Percentiles rank a stretch among this genome's conserved stretches.
Evolutionary conservation across 2,329 filamentous ascomycete genomes (phyloP).

Genomic region (Trichoderma arundinaceum): DNA sequence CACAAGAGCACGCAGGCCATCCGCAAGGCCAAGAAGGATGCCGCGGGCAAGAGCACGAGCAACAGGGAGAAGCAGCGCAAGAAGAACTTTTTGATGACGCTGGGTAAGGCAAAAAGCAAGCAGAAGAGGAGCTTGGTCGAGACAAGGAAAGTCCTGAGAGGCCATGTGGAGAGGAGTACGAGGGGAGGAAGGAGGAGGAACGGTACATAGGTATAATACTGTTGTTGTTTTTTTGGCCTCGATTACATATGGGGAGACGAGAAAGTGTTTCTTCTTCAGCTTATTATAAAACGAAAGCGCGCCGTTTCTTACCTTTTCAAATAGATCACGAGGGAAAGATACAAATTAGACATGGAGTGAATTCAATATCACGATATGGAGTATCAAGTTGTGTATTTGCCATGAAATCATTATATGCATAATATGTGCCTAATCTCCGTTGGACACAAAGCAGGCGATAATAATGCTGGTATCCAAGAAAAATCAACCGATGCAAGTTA

Average conservation of each 20-base stretch:
- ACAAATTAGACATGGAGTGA: background rate
- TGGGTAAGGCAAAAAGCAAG: slow-evolving; percentile 95
- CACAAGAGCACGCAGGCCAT: slow-evolving; percentile 87
- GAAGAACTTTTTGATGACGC: slow-evolving; percentile 99
- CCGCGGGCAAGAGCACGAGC: slow-evolving; percentile 91
- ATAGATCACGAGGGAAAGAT: background rate
- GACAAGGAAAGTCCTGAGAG: slow-evolving; percentile 78
- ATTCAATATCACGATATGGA: background rate
- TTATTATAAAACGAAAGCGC: slow-evolving; percentile 4
- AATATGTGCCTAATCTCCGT: background rate
- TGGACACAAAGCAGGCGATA: background rate
- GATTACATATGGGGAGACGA: background rate
- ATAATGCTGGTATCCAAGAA: slow-evolving; percentile 25
- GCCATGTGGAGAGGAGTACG: slow-evolving; percentile 82
- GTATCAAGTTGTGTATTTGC: slow-evolving; percentile 18
- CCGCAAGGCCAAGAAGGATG: slow-evolving; percentile 83
- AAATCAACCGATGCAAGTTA: slow-evolving; percentile 1
- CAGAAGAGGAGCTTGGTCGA: slow-evolving; percentile 92
- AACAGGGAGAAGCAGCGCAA: slow-evolving; percentile 95
- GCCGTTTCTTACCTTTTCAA: background rate
- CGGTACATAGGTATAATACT: slow-evolving; percentile 30
- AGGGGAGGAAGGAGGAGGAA: slow-evolving; percentile 84
- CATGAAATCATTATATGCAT: slow-evolving; percentile 24
- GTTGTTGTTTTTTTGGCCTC: background rate
- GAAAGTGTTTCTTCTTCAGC: background rate